Evolutionary conservation across 352 stramenopile genomes (phyloP).

Genomic region (Phytophthora lateralis): DNA sequence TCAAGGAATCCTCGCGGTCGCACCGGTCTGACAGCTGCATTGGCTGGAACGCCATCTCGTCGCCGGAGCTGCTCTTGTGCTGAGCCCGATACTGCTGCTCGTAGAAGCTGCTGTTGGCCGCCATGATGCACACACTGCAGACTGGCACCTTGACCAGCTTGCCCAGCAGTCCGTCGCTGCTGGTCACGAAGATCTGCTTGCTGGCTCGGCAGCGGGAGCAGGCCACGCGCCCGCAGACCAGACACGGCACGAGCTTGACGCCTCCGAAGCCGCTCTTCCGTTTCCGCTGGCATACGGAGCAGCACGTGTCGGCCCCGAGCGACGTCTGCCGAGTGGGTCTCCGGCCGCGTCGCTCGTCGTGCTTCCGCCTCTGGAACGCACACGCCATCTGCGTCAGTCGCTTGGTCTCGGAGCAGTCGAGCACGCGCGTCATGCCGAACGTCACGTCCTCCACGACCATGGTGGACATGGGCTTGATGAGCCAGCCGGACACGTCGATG

Average conservation of each 20-base stretch:
- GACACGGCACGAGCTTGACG: constrained; percentile 54
- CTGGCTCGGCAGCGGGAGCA: constrained; percentile 50
- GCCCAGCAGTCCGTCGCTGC: constrained; percentile 42
- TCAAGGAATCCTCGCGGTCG: constrained; percentile 31
- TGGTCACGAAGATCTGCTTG: constrained; percentile 52
- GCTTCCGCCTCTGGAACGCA: constrained; percentile 34
- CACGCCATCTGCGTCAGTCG: constrained; percentile 52
- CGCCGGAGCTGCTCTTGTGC: constrained; percentile 31
- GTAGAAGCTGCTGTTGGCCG: constrained; percentile 45
- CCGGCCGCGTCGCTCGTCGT: constrained; percentile 26
- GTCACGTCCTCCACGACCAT: constrained; percentile 44
- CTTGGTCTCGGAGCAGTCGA: constrained; percentile 55
- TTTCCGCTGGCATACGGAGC: constrained; percentile 35
- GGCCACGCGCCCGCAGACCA: constrained; percentile 44
- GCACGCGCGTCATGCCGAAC: constrained; percentile 38
- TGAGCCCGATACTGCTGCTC: constrained; percentile 31
- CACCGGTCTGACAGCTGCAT: constrained; percentile 32
- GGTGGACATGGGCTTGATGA: constrained; percentile 36
- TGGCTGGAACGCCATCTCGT: constrained; percentile 30
- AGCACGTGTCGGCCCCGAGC: constrained; percentile 12
- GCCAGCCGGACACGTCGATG: constrained; percentile 40
- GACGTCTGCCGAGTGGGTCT: constrained; percentile 23
- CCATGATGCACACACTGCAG: constrained; percentile 43
- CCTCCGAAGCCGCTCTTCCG: constrained; percentile 44
- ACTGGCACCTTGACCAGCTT: constrained; percentile 44